phyloP scores from a whole-genome alignment of 176 grass and related monocot species.

The Themeda triandra region DNA sequence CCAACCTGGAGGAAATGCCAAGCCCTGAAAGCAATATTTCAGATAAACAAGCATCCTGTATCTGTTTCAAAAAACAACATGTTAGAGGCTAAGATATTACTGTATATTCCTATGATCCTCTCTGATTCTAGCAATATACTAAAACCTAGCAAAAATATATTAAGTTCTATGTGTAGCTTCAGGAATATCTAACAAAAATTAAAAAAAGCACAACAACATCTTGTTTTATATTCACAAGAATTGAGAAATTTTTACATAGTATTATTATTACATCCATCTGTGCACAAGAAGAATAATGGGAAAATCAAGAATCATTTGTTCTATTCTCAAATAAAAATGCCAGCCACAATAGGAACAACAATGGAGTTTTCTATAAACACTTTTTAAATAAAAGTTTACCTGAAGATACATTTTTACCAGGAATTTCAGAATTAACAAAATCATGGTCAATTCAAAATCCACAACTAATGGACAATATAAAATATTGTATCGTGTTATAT shows the following conservation, averaged over 20 bases:
- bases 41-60: constrained; percentile 98
- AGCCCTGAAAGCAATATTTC: constrained; percentile 97
- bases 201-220: constrained; percentile 13
- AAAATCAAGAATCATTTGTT: background rate
- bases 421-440: background rate
- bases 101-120: constrained; percentile 24
- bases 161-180: constrained; percentile 7
- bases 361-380: background rate
- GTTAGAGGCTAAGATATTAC: constrained; percentile 29
- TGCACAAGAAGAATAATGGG: background rate
- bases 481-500: background rate
- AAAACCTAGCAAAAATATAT: no score
- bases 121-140: background rate
- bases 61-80: constrained; percentile 46
- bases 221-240: constrained; percentile 1
- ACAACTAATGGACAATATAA: background rate
- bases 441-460: no score
- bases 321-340: constrained; percentile 10
- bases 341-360: background rate
- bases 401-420: background rate
- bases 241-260: background rate
- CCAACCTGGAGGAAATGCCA: constrained; percentile 96
- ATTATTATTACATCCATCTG: background rate
- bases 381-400: constrained; percentile 7
- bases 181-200: constrained; percentile 26